phyloP scores from a whole-genome alignment of 2,329 filamentous ascomycete genomes.

The Penicillium janthinellum region DNA sequence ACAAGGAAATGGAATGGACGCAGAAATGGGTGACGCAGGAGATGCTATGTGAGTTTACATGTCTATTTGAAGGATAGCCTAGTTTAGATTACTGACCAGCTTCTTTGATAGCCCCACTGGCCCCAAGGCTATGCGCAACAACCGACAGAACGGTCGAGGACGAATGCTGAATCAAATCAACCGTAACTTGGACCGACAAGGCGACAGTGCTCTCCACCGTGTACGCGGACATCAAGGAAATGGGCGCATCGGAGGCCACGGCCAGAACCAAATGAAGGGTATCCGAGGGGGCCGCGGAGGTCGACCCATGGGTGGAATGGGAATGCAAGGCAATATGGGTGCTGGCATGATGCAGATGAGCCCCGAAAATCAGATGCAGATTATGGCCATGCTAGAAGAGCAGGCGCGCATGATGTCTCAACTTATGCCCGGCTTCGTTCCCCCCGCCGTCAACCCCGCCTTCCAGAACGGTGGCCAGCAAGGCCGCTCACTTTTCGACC shows the following conservation, averaged over 20 bases:
- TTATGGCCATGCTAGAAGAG: conserved; percentile 79
- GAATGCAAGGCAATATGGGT: conserved; percentile 42
- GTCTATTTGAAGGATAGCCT: not conserved
- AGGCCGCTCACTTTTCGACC: conserved; percentile 71
- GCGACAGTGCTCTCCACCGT: conserved; percentile 76
- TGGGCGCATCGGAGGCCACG: conserved; percentile 80
- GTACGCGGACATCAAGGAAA: conserved; percentile 71
- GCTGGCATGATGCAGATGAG: conserved; percentile 59
- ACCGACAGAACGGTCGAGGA: conserved; percentile 66
- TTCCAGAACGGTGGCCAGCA: conserved; percentile 52
- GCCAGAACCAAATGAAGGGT: conserved; percentile 70
- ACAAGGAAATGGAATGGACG: conserved; percentile 58
- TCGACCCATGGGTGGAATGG: conserved; percentile 50
- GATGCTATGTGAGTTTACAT: conserved; percentile 43
- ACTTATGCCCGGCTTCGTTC: conserved; percentile 60
- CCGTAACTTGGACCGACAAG: conserved; percentile 76
- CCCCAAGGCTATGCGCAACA: conserved; percentile 90
- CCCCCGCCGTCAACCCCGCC: conserved; percentile 56
- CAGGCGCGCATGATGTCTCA: conserved; percentile 85
- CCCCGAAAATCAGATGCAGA: conserved; percentile 70
- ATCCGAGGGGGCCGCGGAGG: conserved; percentile 54
- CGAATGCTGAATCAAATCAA: conserved; percentile 83
- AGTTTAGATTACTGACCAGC: conserved; percentile 34
- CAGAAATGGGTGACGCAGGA: conserved; percentile 68
- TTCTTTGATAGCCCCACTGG: conserved; percentile 73